Percentiles rank a stretch among this genome's conserved stretches.
Conservation (phyloP, 805 yeast species). For the Wickerhamiella cacticola region DNA sequence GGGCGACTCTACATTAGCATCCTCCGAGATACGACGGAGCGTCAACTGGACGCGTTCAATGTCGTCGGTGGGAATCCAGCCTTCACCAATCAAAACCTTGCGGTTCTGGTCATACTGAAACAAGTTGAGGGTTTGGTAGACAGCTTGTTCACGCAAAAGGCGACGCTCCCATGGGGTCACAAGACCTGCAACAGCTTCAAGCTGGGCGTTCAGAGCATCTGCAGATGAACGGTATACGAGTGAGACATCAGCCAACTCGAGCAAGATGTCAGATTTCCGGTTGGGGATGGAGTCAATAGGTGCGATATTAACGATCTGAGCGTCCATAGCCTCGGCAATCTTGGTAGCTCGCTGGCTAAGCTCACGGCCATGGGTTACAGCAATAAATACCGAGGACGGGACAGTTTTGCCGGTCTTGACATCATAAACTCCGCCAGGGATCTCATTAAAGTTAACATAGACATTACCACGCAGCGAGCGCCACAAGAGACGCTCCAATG, state of each 20-base stretch:
- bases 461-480: slow-evolving; percentile 87
- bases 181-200: slow-evolving; percentile 63
- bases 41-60: slow-evolving; percentile 52
- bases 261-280: slow-evolving; percentile 33
- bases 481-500: slow-evolving; percentile 78
- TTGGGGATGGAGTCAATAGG: slow-evolving; percentile 29
- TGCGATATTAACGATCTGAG: slow-evolving; percentile 56
- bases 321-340: slow-evolving; percentile 85
- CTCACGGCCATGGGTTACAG: slow-evolving; percentile 81
- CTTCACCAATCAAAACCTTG: slow-evolving; percentile 83
- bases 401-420: slow-evolving; percentile 42
- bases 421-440: slow-evolving; percentile 58
- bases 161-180: slow-evolving; percentile 61
- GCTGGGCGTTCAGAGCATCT: slow-evolving; percentile 61
- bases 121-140: slow-evolving; percentile 63
- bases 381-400: slow-evolving; percentile 71
- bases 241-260: slow-evolving; percentile 42
- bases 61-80: slow-evolving; percentile 87
- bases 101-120: slow-evolving; percentile 75
- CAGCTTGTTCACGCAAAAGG: slow-evolving; percentile 68
- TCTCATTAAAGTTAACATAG: slow-evolving; percentile 60
- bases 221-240: slow-evolving; percentile 54
- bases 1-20: slow-evolving; percentile 34
- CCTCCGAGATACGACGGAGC: slow-evolving; percentile 50
- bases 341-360: slow-evolving; percentile 60